These are phyloP conservation scores for Leucosporidium scottii DNA, from an alignment of 768 basidiomycete species.

Conservation along the genomic window DNA sequence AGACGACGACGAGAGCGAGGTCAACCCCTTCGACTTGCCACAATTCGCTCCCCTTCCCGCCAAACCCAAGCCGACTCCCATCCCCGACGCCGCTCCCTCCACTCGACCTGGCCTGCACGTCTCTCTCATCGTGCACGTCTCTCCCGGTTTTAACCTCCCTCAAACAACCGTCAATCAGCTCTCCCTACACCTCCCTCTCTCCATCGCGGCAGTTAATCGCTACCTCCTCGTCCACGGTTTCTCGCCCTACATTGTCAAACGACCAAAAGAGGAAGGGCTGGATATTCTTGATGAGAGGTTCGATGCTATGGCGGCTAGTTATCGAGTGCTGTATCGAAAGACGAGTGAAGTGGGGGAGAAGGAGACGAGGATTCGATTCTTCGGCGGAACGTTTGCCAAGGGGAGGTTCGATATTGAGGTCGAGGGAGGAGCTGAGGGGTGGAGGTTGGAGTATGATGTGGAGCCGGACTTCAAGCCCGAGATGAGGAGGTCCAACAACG, in stretches of 20 bases:
- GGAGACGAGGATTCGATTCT: constrained; percentile 14
- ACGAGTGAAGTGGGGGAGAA: background rate
- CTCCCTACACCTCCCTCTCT: constrained; percentile 24
- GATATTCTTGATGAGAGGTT: constrained; percentile 14
- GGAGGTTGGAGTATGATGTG: constrained; percentile 20
- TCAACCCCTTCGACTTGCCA: background rate
- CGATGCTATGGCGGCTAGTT: constrained; percentile 3
- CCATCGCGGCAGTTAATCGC: constrained; percentile 16
- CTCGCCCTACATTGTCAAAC: constrained; percentile 15
- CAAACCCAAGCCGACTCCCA: background rate
- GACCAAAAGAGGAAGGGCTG: background rate
- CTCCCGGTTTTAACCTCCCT: constrained; percentile 22
- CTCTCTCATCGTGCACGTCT: constrained; percentile 14
- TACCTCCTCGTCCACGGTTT: constrained; percentile 26
- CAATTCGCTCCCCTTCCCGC: background rate
- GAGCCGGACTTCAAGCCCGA: background rate
- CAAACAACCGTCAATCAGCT: constrained; percentile 20
- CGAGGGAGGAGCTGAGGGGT: constrained; percentile 1
- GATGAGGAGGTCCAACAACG: background rate
- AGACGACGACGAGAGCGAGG: background rate
- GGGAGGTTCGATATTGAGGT: constrained; percentile 20
- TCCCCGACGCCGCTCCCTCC: background rate
- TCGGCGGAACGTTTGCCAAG: constrained; percentile 7
- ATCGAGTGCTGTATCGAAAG: constrained; percentile 8
- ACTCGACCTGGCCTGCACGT: constrained; percentile 18